A percentile compares a stretch with the other conserved stretches of the same genome.
phyloP scores from a whole-genome alignment of 2,329 filamentous ascomycete species.

The Aspergillus aculeatus region DNA sequence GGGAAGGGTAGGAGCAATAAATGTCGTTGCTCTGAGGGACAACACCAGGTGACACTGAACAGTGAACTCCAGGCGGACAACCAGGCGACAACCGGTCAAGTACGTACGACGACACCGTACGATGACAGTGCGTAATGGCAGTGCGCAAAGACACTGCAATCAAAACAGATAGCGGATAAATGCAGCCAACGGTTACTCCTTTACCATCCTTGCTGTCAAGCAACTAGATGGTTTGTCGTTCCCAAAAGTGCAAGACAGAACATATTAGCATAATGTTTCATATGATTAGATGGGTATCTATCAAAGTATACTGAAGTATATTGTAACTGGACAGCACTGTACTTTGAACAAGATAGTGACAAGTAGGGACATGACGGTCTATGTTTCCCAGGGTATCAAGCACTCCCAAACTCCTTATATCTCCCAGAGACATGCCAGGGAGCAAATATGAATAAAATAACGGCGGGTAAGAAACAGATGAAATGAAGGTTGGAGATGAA shows the following conservation, averaged over 20 bases:
- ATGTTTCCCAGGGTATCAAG: constrained; percentile 27
- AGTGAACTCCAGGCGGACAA: too few relatives aligned
- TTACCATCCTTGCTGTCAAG: too few relatives aligned
- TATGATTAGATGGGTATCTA: constrained; percentile 7
- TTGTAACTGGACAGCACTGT: constrained; percentile 13
- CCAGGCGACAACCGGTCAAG: too few relatives aligned
- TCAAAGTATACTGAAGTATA: constrained; percentile 7
- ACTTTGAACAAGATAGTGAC: constrained; percentile 11
- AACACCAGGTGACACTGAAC: not conserved
- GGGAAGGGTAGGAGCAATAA: not conserved
- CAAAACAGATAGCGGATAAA: constrained; percentile 3
- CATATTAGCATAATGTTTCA: not conserved
- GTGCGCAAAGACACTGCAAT: not conserved
- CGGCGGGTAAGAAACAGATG: not conserved
- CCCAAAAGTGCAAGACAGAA: not conserved
- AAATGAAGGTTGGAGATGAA: not conserved
- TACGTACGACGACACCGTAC: too few relatives aligned
- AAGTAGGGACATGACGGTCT: constrained; percentile 14
- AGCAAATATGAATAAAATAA: constrained; percentile 9
- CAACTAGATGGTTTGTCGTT: too few relatives aligned
- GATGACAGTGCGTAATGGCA: too few relatives aligned
- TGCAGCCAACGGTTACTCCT: constrained; percentile 1
- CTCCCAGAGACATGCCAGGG: constrained; percentile 7
- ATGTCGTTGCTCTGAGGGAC: not conserved
- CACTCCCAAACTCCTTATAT: constrained; percentile 24